phyloP scores from a whole-genome alignment of 345 rosid species.

The Kandelia obovata region DNA sequence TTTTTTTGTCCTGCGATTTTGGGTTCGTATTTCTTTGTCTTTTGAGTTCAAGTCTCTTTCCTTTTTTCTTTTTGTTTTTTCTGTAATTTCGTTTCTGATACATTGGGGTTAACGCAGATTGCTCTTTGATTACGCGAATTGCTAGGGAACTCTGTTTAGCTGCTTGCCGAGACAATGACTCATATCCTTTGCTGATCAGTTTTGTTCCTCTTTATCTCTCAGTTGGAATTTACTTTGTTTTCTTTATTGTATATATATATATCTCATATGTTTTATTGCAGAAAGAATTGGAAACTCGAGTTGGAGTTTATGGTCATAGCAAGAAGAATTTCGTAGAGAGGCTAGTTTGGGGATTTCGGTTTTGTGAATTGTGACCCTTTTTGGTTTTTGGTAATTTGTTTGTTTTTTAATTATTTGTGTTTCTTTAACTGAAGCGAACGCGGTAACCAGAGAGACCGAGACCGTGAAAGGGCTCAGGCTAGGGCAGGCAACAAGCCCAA shows the following conservation, averaged over 20 bases:
- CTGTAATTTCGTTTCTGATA: neutral
- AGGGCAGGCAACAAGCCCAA: conserved; percentile 23
- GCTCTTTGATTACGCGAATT: neutral
- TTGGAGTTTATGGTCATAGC: neutral
- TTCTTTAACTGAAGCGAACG: conserved; percentile 36
- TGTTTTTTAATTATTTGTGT: neutral
- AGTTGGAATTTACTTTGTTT: neutral
- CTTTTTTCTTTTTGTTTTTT: neutral
- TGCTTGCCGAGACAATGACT: conserved; percentile 1
- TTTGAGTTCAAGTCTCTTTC: no score
- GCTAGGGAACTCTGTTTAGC: neutral
- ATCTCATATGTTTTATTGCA: neutral
- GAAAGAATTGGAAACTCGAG: neutral
- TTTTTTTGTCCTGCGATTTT: no score
- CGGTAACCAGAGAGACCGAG: conserved; percentile 57
- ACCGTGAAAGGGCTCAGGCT: conserved; percentile 51
- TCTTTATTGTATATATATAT: neutral
- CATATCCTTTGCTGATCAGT: conserved; percentile 24
- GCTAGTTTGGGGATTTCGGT: neutral
- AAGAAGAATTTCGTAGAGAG: neutral
- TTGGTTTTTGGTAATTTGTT: neutral
- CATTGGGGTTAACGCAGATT: no score
- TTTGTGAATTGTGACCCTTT: neutral
- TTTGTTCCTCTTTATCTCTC: neutral
- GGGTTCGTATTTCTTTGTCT: neutral